These are phyloP conservation scores for Tirmania nivea DNA, from an alignment of 495 filamentous ascomycete species.

Conservation along the genomic window DNA sequence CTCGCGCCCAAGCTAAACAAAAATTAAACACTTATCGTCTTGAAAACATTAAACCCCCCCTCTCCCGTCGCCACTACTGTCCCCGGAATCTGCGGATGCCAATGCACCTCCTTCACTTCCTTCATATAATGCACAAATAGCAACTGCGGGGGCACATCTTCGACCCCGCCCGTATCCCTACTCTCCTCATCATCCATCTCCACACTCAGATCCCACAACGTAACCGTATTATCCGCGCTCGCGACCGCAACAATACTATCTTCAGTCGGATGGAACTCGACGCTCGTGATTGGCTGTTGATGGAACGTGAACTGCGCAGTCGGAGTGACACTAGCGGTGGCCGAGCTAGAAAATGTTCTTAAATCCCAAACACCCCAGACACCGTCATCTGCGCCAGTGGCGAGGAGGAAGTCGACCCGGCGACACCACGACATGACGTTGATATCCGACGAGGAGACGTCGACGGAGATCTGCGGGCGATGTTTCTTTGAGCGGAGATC, in stretches of 20 bases:
- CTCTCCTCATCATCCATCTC: constrained; percentile 94
- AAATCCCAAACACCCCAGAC: constrained; percentile 94
- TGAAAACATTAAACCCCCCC: constrained; percentile 55
- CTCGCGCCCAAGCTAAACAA: not conserved
- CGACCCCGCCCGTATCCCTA: constrained; percentile 62
- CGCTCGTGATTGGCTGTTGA: constrained; percentile 79
- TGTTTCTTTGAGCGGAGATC: constrained; percentile 76
- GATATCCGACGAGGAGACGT: constrained; percentile 64
- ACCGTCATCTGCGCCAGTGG: constrained; percentile 83
- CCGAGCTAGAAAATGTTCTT: constrained; percentile 43
- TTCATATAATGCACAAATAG: constrained; percentile 94
- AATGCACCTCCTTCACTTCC: constrained; percentile 81
- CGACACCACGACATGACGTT: constrained; percentile 92
- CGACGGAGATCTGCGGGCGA: constrained; percentile 63
- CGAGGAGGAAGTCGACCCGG: constrained; percentile 66
- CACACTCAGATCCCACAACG: constrained; percentile 89
- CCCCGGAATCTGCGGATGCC: constrained; percentile 94
- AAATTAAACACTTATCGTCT: constrained; percentile 41
- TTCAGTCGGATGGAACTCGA: constrained; percentile 95
- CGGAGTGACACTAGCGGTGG: constrained; percentile 18
- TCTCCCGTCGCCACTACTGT: constrained; percentile 73
- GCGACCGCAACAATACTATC: constrained; percentile 86
- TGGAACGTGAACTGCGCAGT: constrained; percentile 86
- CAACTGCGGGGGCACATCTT: constrained; percentile 81
- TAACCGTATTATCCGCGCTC: constrained; percentile 81